phyloP scores from a whole-genome alignment of 2,329 filamentous ascomycete genomes.

The Blastomyces percursus region DNA sequence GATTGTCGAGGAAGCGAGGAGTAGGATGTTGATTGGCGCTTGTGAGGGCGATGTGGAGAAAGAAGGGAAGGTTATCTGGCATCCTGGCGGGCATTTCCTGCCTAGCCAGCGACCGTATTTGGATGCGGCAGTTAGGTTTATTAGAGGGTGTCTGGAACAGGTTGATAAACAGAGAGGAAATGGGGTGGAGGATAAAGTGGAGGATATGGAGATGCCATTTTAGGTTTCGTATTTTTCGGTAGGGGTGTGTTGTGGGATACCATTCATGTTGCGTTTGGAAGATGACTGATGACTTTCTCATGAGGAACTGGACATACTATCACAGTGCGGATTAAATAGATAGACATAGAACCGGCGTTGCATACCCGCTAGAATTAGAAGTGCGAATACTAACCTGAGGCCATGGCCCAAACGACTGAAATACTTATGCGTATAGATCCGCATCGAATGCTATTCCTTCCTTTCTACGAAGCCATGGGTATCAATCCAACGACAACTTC shows the following conservation, averaged over 20 bases:
- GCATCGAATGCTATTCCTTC: not conserved
- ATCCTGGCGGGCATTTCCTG: conserved; percentile 85
- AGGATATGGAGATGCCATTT: conserved; percentile 61
- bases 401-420: not conserved
- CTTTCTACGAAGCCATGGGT: not conserved
- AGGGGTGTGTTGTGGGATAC: not conserved
- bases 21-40: conserved; percentile 54
- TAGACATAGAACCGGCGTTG: not conserved
- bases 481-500: not conserved
- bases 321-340: not conserved
- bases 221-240: conserved; percentile 19
- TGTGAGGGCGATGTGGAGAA: conserved; percentile 46
- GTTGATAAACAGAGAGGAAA: conserved; percentile 14
- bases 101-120: conserved; percentile 73
- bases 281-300: not conserved
- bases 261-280: not conserved
- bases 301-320: not conserved
- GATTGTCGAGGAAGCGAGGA: conserved; percentile 71
- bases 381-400: not conserved
- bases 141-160: conserved; percentile 43
- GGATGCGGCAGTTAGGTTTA: conserved; percentile 62
- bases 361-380: not conserved
- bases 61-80: conserved; percentile 49
- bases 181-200: conserved; percentile 45
- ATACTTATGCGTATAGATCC: not conserved